phyloP scores from a whole-genome alignment of 495 filamentous ascomycete genomes.

The Aspergillus steynii region DNA sequence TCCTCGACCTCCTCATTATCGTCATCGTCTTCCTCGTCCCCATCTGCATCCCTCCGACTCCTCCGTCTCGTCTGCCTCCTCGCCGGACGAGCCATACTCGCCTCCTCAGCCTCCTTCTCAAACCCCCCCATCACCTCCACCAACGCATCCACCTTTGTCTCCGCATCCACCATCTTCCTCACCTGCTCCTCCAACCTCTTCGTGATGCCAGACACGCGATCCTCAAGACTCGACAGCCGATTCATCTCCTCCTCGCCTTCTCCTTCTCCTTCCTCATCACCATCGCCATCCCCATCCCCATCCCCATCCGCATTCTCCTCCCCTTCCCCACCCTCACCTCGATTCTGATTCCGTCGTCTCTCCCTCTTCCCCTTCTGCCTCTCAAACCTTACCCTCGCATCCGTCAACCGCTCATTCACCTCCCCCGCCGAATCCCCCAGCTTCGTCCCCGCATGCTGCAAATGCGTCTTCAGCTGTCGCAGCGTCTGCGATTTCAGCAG shows the following conservation, averaged over 20 bases:
- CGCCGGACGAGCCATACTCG: background rate
- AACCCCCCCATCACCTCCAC: slow-evolving; percentile 32
- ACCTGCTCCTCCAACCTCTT: slow-evolving; percentile 40
- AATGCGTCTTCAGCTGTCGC: slow-evolving; percentile 34
- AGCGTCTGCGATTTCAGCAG: slow-evolving; percentile 34
- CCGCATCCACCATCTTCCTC: slow-evolving; percentile 41
- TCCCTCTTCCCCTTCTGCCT: slow-evolving; percentile 23
- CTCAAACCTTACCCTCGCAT: slow-evolving; percentile 36
- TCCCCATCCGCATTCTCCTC: slow-evolving; percentile 26
- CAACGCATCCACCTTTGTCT: slow-evolving; percentile 33
- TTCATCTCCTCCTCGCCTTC: slow-evolving; percentile 23
- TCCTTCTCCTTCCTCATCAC: slow-evolving; percentile 20
- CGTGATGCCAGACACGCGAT: slow-evolving; percentile 33
- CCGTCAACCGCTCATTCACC: slow-evolving; percentile 45
- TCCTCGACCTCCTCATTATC: slow-evolving; percentile 20
- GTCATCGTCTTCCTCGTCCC: slow-evolving; percentile 17
- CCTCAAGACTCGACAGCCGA: slow-evolving; percentile 31
- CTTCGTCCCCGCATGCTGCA: slow-evolving; percentile 36
- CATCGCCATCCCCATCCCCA: slow-evolving; percentile 22
- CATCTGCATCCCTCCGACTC: slow-evolving; percentile 24
- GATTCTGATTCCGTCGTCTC: slow-evolving; percentile 11
- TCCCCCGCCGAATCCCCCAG: slow-evolving; percentile 47
- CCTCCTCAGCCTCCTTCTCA: slow-evolving; percentile 27
- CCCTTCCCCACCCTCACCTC: slow-evolving; percentile 7
- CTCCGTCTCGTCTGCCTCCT: slow-evolving; percentile 21